Base-by-base conservation (phyloP, 331 rosid genomes). In the Ulmus americana region DNA sequence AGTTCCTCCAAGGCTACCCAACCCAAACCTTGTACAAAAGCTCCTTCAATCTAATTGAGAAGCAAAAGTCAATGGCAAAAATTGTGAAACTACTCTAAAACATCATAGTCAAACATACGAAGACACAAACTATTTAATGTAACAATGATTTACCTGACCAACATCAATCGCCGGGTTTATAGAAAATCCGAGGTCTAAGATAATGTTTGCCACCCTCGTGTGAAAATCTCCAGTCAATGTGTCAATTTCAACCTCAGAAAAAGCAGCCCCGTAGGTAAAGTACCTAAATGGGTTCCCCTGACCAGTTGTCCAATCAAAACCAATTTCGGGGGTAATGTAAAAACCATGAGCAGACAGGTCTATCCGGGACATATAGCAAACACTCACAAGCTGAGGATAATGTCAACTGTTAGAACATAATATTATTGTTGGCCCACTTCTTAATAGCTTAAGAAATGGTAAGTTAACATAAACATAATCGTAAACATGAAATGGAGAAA, bases 281-380 rank as follows among this genome's bases (percentile, higher is more conserved):
- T 92, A 89, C 70, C 86, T 80, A 75, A 86, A 92, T 61, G 97
- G 90, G 48, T 38, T 76, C 79, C 98, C 98, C 81, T 85, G 80
- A 67, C 79, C 94, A 71, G 82, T 82, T 5, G 6, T 40, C 98
- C 97, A 89, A 73, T 92, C 95, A 85, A 85, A 92, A 74, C 78
- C 94, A 66, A 86, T 79, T 15, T 92, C 95, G 42, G 98, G 98
- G 60, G 84, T 73, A 55, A 89, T 85, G 80, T 82, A 72, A 78
- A 92, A 92, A 42, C 98, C 98, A 67, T 89, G 97, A 13, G 97
- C 98, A 63, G 91, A 92, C 70, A 92, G 98, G 76, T 92, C 98
- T 63, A 89, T 83, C 58, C 95, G 88, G 69, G 74, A 89, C 45
- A 43, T 77, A 58, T 86, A 86, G 95, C 98, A 92, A 51, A 95